These are phyloP conservation scores for Microstroma glucosiphilum DNA, from an alignment of 1,284 basidiomycete species.

Conservation along the genomic window DNA sequence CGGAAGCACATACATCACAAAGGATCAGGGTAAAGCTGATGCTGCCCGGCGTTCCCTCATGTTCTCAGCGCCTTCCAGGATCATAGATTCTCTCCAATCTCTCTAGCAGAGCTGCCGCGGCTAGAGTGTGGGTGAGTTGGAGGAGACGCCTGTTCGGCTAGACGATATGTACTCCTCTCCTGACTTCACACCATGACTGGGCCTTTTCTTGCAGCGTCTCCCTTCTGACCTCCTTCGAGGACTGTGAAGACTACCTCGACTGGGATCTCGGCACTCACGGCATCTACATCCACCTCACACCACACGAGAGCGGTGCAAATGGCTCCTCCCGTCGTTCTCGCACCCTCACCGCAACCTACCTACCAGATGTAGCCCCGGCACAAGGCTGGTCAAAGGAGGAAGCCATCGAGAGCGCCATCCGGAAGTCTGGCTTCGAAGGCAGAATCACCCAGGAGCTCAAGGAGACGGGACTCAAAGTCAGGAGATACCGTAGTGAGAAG, in stretches of 20 bases:
- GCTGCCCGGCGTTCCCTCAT: background rate
- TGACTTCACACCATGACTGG: background rate
- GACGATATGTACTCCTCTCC: background rate
- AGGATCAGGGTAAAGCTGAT: background rate
- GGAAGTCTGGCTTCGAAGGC: constrained; percentile 78
- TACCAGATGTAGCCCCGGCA: constrained; percentile 85
- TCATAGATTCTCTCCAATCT: constrained; percentile 61
- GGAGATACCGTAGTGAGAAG: constrained; percentile 78
- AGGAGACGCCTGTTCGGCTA: background rate
- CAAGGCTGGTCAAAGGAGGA: constrained; percentile 90
- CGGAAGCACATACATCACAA: background rate
- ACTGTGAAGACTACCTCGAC: constrained; percentile 75
- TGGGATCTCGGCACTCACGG: constrained; percentile 90
- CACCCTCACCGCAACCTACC: constrained; percentile 78
- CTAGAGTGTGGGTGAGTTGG: constrained; percentile 75
- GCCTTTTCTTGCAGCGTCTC: constrained; percentile 62
- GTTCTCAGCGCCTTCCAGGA: constrained; percentile 54
- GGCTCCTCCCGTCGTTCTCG: constrained; percentile 17
- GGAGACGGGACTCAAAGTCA: constrained; percentile 63
- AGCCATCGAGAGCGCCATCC: constrained; percentile 80
- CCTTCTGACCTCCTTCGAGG: constrained; percentile 84
- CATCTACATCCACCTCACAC: constrained; percentile 78
- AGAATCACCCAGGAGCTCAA: constrained; percentile 75
- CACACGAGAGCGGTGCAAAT: constrained; percentile 57
- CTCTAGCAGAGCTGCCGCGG: constrained; percentile 65